phyloP scores from a whole-genome alignment of 164 flowering plant species.

The Aristolochia contorta region DNA sequence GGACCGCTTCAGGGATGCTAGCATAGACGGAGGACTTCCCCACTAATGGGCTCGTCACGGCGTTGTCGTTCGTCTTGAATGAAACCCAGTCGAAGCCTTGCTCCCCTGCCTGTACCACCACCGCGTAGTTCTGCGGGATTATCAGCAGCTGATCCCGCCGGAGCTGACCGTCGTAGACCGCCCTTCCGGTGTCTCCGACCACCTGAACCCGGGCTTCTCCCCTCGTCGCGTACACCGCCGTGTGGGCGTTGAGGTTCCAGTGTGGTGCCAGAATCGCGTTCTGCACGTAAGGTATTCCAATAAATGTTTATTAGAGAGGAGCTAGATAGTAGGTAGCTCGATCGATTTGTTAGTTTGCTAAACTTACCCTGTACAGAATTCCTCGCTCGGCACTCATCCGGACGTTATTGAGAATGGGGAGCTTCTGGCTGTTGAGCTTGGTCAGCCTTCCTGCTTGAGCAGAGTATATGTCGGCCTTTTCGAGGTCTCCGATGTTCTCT shows the following conservation, averaged over 20 bases:
- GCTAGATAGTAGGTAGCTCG: too few species aligned
- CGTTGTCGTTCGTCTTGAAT: conserved; percentile 23
- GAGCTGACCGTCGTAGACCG: conserved; percentile 21
- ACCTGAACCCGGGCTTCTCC: conserved; percentile 31
- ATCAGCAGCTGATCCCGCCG: conserved; percentile 25
- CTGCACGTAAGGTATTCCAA: conserved; percentile 5
- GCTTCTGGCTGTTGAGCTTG: conserved; percentile 20
- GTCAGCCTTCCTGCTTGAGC: conserved; percentile 26
- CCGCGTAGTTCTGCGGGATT: conserved; percentile 29
- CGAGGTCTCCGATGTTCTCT: conserved; percentile 14
- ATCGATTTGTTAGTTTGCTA: neutral
- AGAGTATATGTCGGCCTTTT: conserved; percentile 18
- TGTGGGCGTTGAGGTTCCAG: conserved; percentile 29
- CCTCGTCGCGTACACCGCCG: conserved; percentile 18
- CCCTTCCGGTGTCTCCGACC: conserved; percentile 19
- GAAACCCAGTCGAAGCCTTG: conserved; percentile 29
- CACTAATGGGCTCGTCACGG: conserved; percentile 21
- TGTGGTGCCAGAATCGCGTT: conserved; percentile 28
- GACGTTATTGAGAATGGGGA: conserved; percentile 27
- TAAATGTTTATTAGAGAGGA: too few species aligned
- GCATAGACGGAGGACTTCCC: conserved; percentile 29
- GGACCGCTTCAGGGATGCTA: conserved; percentile 27
- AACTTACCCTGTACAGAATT: conserved; percentile 22
- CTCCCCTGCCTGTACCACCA: conserved; percentile 19
- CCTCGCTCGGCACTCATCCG: conserved; percentile 40